Conservation (phyloP, 1,284 basidiomycete genomes). For the Fomes fomentarius region DNA sequence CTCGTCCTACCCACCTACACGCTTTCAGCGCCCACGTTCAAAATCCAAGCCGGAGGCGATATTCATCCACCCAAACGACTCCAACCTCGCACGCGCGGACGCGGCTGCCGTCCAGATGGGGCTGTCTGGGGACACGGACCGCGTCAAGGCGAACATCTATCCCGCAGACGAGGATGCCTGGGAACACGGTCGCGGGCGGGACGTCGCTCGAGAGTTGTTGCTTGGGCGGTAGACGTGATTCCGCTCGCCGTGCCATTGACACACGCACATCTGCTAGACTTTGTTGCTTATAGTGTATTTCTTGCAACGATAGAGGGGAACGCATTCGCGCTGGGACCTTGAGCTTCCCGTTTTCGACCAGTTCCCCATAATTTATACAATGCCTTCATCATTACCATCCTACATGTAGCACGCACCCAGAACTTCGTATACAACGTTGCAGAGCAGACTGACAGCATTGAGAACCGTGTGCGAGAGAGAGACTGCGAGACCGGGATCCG, state of each 20-base stretch:
- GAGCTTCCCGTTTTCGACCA: background rate
- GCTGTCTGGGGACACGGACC: conserved; percentile 46
- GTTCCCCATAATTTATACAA: background rate
- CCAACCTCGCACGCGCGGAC: conserved; percentile 67
- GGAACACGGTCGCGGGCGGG: conserved; percentile 43
- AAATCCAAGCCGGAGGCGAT: conserved; percentile 60
- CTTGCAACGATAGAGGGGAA: too few species aligned
- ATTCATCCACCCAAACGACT: conserved; percentile 63
- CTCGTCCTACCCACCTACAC: conserved; percentile 24
- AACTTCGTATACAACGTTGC: conserved; percentile 13
- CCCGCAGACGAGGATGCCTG: conserved; percentile 38
- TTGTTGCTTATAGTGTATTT: too few species aligned
- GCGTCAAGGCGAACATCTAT: conserved; percentile 37
- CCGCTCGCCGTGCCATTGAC: too few species aligned
- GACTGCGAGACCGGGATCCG: conserved; percentile 4
- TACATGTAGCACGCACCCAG: conserved; percentile 12
- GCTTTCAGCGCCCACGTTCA: conserved; percentile 41
- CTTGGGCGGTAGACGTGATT: conserved; percentile 19
- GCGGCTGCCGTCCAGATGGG: conserved; percentile 57
- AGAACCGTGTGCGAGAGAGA: background rate
- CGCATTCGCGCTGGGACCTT: conserved; percentile 1
- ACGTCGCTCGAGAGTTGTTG: conserved; percentile 39
- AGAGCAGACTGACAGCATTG: background rate
- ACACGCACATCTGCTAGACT: too few species aligned
- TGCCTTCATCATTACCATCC: background rate